These are phyloP conservation scores for Musa acuminata DNA, from an alignment of 176 grass and related monocot species.

Conservation along the genomic window DNA sequence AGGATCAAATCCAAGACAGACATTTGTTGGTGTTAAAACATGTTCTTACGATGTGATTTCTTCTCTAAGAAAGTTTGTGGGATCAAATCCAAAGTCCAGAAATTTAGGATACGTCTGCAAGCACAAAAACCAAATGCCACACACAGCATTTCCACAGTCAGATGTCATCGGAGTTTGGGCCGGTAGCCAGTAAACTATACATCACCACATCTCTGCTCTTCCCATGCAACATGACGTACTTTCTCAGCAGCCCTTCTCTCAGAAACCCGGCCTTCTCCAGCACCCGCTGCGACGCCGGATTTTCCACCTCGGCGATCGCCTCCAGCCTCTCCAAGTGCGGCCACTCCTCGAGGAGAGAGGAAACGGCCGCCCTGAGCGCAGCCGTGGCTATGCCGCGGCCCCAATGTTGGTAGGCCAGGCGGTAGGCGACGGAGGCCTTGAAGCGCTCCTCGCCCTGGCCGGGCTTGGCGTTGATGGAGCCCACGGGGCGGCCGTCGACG, in stretches of 20 bases:
- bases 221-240: constrained; percentile 52
- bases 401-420: constrained; percentile 46
- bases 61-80: no score
- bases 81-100: no score
- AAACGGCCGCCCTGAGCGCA: constrained; percentile 23
- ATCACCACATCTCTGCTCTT: constrained; percentile 56
- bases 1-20: no score
- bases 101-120: no score
- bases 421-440: constrained; percentile 64
- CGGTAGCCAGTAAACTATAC: constrained; percentile 41
- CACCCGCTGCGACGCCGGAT: constrained; percentile 65
- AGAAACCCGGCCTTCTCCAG: constrained; percentile 83
- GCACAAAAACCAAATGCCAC: no score
- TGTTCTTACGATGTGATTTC: no score
- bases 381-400: constrained; percentile 42
- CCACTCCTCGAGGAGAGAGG: constrained; percentile 32
- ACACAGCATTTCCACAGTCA: no score
- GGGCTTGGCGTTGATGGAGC: constrained; percentile 49
- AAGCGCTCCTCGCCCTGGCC: constrained; percentile 1
- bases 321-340: constrained; percentile 45
- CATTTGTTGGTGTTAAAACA: no score
- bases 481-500: constrained; percentile 23
- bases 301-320: constrained; percentile 58
- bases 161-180: no score
- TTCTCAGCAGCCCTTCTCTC: constrained; percentile 42